Conservation (phyloP, 2,329 filamentous ascomycete species). For the Penicillium sp. region DNA sequence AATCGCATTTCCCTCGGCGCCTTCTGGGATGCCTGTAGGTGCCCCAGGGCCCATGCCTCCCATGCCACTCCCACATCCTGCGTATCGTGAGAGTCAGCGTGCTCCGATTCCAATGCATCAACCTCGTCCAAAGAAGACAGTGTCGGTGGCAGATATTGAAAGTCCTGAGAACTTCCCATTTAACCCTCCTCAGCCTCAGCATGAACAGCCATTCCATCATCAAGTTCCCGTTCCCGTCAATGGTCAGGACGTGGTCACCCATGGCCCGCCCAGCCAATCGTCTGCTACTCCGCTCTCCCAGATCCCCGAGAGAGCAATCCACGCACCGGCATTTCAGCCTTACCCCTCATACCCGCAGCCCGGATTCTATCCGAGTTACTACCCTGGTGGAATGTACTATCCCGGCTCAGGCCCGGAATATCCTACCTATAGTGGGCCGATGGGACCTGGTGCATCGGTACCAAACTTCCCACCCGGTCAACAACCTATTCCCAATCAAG, state of each 20-base stretch:
- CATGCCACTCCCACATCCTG: slow-evolving; percentile 55
- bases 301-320: slow-evolving; percentile 88
- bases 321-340: slow-evolving; percentile 86
- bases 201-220: slow-evolving; percentile 89
- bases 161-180: slow-evolving; percentile 66
- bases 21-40: slow-evolving; percentile 15
- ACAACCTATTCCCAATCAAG: slow-evolving; percentile 41
- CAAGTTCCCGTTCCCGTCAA: slow-evolving; percentile 68
- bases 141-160: slow-evolving; percentile 91
- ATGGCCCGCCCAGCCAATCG: slow-evolving; percentile 67
- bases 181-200: slow-evolving; percentile 62
- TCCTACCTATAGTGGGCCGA: slow-evolving; percentile 45
- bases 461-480: slow-evolving; percentile 60
- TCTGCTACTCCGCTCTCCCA: slow-evolving; percentile 83
- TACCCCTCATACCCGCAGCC: slow-evolving; percentile 59
- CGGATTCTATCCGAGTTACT: slow-evolving; percentile 61
- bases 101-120: slow-evolving; percentile 79
- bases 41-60: slow-evolving; percentile 35
- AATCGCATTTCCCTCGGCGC: slow-evolving; percentile 25
- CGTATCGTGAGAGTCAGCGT: slow-evolving; percentile 61
- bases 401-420: slow-evolving; percentile 48
- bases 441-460: slow-evolving; percentile 50
- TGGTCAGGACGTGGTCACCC: slow-evolving; percentile 54
- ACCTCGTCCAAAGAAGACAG: slow-evolving; percentile 88
- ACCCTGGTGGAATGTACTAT: slow-evolving; percentile 68